A percentile compares a stretch with the other conserved stretches of the same genome.
Conservation (phyloP, 2,329 filamentous ascomycete species). For the Furcasterigmium furcatum region DNA sequence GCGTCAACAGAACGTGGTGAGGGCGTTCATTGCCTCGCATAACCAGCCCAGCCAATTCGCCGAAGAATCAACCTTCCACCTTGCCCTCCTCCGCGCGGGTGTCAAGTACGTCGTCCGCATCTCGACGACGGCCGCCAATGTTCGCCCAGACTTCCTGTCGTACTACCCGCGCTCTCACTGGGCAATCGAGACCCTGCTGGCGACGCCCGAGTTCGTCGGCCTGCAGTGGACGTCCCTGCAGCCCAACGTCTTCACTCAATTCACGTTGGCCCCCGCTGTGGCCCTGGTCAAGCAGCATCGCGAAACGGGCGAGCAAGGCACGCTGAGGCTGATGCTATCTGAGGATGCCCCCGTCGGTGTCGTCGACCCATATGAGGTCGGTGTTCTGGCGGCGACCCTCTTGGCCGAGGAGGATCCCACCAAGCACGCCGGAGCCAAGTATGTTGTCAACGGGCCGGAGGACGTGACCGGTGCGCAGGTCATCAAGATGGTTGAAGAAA, state of each 20-base stretch:
- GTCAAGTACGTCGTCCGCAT: constrained; percentile 38
- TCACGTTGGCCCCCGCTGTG: constrained; percentile 17
- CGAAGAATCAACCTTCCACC: constrained; percentile 32
- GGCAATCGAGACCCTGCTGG: constrained; percentile 34
- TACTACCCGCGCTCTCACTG: constrained; percentile 35
- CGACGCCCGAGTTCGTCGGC: constrained; percentile 26
- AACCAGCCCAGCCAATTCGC: constrained; percentile 31
- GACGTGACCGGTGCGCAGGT: constrained; percentile 31
- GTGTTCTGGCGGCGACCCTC: constrained; percentile 29
- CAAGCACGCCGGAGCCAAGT: constrained; percentile 26
- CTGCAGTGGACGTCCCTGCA: constrained; percentile 36
- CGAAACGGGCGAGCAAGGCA: constrained; percentile 24
- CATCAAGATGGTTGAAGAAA: constrained; percentile 28
- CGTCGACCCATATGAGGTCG: constrained; percentile 28
- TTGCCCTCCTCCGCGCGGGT: constrained; percentile 27
- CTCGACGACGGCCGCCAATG: constrained; percentile 31
- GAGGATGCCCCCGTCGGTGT: constrained; percentile 24
- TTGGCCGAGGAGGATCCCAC: constrained; percentile 21
- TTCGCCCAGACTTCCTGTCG: constrained; percentile 25
- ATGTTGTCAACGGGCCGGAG: constrained; percentile 34
- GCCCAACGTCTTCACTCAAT: constrained; percentile 20
- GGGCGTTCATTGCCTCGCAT: constrained; percentile 36
- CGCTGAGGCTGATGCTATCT: constrained; percentile 20
- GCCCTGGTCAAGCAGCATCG: constrained; percentile 28
- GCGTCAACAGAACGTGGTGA: constrained; percentile 25